Evolutionary conservation across 306 rosid species (phyloP), one percentile per base, ranked within the genome.

Genomic region (Prinsepia uniflora): DNA sequence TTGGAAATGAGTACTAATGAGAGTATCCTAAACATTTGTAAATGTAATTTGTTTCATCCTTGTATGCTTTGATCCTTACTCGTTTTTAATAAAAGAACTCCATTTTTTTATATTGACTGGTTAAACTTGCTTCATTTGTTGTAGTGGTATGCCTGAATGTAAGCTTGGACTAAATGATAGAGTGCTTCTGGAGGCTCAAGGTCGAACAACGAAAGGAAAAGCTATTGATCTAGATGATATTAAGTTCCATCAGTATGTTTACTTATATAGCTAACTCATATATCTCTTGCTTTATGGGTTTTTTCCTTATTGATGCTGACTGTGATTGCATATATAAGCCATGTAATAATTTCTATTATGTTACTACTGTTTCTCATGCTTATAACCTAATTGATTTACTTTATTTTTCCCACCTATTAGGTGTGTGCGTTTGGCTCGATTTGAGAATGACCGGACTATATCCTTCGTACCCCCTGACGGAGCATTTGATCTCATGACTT

Each of bases 371-470:
- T 67, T 36, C 46, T 0, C 3, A 15, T 67, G n/a, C 40, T 17
- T 8, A 22, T 41, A 46, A 24, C 34, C 42, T 3, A 18, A 43
- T 48, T 44, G 4, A 65, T 64, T 70, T 63, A 5, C 45, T 53
- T 5, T 40, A 30, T 18, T 58, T 61, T 39, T 77, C 64, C 22
- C 44, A 22, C 81, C 62, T 72, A 39, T 64, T 77, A 90, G 97
- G 92, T 90, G 97, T 75, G 97, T 90, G 71, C 97, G 97, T n/a
- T 77, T 90, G 87, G 86, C 97, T 50, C 92, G 96, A 71, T 90
- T 88, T 73, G 97, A 90, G 74, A 90, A 90, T 75, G 97, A 90
- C 73, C 90, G 95, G 70, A 90, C 92, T 6, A 88, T 90, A 78
- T 90, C 97, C 79, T 90, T 90, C 75, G 69, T 90, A 74, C 97